Evolutionary conservation across 2,329 filamentous ascomycete species (phyloP), one percentile per base, ranked within the genome.

Genomic region (Phialophora expanda): DNA sequence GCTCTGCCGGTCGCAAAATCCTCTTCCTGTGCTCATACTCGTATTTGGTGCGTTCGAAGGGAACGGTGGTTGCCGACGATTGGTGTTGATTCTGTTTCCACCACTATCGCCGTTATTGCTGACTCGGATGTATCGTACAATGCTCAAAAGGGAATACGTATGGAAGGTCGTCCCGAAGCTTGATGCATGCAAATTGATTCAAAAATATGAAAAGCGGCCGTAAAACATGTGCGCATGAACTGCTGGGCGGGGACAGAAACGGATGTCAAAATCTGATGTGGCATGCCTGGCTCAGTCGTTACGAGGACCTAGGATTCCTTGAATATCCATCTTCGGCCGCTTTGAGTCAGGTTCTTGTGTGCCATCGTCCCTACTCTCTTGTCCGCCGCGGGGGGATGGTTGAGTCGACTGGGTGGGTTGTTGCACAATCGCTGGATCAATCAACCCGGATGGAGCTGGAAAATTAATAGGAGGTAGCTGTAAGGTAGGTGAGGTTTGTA

Each of bases 311-410:
- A 73, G 56, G 26, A 73, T 72, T 2, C 69, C 67, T 54, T 69
- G 61, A 38, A 73, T 72, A 50, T 73, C 72, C 72, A 73, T 73
- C 55, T 69, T 72, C 11, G 71, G 71, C 50, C 72, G 64, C 65
- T 73, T 73, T 22, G 72, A 34, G 34, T 70, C 67, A 26, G 66
- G 71, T 46, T 71, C 68, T 55, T 68, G 64, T 28, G 66, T 65
- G 11, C 65, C 62, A 38, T 71, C 67, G 41, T 53, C 46, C 44
- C 62, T 60, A 44, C 51, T 60, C 30, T 56, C 58, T 24, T 57
- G 61, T 14, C 60, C 59, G 24, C 38, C 53, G 59, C 56, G 62
- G 51, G 54, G 59, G 22, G 46, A 38, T 20, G 32, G 51, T 20
- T 64, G 66, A 34, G 48, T 61, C 14, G 55, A 62, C 22, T 61